Evolutionary conservation across 1,284 basidiomycete species (phyloP), one percentile per base, ranked within the genome.

Genomic region (Ustilago esculenta): DNA sequence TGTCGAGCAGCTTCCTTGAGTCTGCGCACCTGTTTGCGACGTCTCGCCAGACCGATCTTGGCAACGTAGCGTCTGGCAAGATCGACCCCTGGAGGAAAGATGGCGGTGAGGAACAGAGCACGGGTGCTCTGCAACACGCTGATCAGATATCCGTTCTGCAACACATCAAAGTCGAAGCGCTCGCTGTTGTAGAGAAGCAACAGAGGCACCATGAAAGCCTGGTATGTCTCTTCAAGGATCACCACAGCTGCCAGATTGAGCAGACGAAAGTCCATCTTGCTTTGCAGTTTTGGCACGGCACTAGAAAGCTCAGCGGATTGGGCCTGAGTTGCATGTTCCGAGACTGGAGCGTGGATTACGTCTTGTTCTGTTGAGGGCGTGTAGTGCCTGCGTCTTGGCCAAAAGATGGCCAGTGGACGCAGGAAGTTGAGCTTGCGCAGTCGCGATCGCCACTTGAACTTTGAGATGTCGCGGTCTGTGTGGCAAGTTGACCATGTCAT

Each of bases 181-280:
- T 79, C 72, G 53, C 75, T 60, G 65, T 75, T 77, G 68, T 75
- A 79, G 8, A 79, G 69, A 5, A 79, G 55, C n/a, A 79, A 41
- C 18, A 73, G 49, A 11, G 76, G 76, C 17, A 79, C 63, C 52
- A 79, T 66, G 36, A 79, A 79, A 3, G 73, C 71, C 39, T 79
- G 76, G 40, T 68, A 77, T 14, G 74, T 71, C 59, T 77, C 76
- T 44, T 77, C 76, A 30, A 68, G 61, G 9, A 77, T 50, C 20
- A 76, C 66, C 14, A 77, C 68, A 1, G 67, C 43, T 9, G 73
- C 76, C 18, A 77, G 47, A 32, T 74, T 72, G 43, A 72, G 66
- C 34, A 75, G 44, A 3, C 76, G 57, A 32, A 66, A 72, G 42
- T 77, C 75, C 42, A 55, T 42, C 18, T 59, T 29, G 30, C 42